A percentile compares a stretch with the other conserved stretches of the same genome.
phyloP scores from a whole-genome alignment of 257 asterid genomes.

The Scutellaria galericulata region DNA sequence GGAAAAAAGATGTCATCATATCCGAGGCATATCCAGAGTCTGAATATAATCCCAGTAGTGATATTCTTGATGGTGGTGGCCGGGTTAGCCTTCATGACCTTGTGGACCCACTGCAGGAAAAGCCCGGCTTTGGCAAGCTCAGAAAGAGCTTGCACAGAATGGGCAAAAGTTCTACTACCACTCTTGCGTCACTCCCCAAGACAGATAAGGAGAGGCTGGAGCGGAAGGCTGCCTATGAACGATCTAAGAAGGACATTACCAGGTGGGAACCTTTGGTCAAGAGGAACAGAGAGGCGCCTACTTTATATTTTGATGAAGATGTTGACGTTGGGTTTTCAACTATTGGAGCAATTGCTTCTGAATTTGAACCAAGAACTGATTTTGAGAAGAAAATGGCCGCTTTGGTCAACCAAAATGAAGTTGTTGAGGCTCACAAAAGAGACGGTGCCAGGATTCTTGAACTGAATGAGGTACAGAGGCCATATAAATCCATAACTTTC shows the following conservation, averaged over 20 bases:
- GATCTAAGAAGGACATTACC: slow-evolving; percentile 67
- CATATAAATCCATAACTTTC: not conserved
- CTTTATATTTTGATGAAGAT: slow-evolving; percentile 76
- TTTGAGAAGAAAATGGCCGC: slow-evolving; percentile 90
- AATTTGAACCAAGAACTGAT: slow-evolving; percentile 83
- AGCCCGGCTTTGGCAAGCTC: slow-evolving; percentile 61
- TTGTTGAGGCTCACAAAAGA: slow-evolving; percentile 79
- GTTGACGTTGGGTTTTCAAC: slow-evolving; percentile 73
- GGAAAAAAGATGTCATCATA: slow-evolving; percentile 54
- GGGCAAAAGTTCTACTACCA: slow-evolving; percentile 58
- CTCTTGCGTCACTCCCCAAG: slow-evolving; percentile 73
- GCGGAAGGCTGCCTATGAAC: slow-evolving; percentile 67
- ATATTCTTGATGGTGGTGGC: slow-evolving; percentile 74
- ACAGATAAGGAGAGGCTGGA: slow-evolving; percentile 67
- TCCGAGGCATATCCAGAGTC: slow-evolving; percentile 94
- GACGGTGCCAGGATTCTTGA: slow-evolving; percentile 98
- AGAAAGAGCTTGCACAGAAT: slow-evolving; percentile 52
- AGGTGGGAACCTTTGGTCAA: slow-evolving; percentile 85
- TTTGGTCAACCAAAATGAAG: slow-evolving; percentile 59
- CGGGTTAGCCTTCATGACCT: slow-evolving; percentile 73
- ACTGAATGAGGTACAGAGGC: slow-evolving; percentile 71
- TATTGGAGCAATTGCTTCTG: slow-evolving; percentile 90
- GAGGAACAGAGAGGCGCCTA: slow-evolving; percentile 89
- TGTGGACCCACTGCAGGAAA: slow-evolving; percentile 69
- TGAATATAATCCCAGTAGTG: slow-evolving; percentile 77